Evolutionary conservation across 495 filamentous ascomycete genomes (phyloP), one percentile per base, ranked within the genome.

Genomic region (Penicillium canescens): DNA sequence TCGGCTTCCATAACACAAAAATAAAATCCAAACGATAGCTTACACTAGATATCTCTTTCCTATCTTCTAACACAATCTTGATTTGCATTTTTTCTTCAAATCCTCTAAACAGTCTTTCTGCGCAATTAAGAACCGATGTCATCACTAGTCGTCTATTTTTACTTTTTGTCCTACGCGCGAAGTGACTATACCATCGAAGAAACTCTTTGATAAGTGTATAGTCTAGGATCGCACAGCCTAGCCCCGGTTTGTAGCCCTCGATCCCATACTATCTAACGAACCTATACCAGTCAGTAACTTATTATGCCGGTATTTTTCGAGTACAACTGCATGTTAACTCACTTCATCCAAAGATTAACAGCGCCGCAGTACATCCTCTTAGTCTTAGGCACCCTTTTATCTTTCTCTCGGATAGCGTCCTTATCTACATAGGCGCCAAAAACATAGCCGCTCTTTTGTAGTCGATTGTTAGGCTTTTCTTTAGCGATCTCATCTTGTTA

Each of bases 201-300:
- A 62, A 62, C 46, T 62, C 59, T 55, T 62, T 58, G 23, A 62
- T 44, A 13, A 46, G 13, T 31, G 10, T 44, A 37, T 62, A 24
- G 23, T 56, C 52, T 53, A 34, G 52, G 44, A 46, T 37, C 16
- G 43, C 18, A 18, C 28, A 59, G 14, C 20, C 24, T 31, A 31
- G 47, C 3, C 55, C 43, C 3, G 33, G 8, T 44, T 47, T 20
- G 13, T 62, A 62, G 31, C 48, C 51, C 35, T 53, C 6, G 13
- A 62, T 41, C 4, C 40, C 21, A 43, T 56, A 9, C 21, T 50
- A 6, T 31, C 20, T 7, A 42, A 46, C 36, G 35, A 62, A 62
- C 3, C 55, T 62, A 13, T 2, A 46, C 18, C 1, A 28, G 41
- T 56, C 1, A 59, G 46, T 39, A 45, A 35, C 28, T 50, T 2